Evolutionary conservation across 1,139 yeast genomes (phyloP), one percentile per base, ranked within the genome.

Genomic region (Saccharomyces uvarum): DNA sequence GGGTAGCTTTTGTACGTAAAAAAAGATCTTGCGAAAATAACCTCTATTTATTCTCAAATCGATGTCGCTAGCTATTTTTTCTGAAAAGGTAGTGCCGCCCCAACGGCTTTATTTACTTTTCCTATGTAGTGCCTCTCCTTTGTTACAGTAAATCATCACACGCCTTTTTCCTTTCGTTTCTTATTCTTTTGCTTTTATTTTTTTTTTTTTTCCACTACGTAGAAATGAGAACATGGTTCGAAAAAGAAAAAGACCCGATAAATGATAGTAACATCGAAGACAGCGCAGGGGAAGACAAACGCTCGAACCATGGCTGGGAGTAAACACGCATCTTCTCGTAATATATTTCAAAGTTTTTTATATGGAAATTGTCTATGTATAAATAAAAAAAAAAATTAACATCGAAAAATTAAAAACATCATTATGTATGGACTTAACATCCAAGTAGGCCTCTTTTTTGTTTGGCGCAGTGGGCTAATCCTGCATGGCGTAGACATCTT

Each of bases 401-500:
- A 38, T 38, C 44, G 9, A 38, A 16, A 38, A 16, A 14, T 16
- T 16, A 8, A 16, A 38, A 38, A 16, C 16, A 11, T 38, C 44
- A 16, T 38, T 38, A 33, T 14, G 16, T 13, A 14, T 33, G 41
- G 41, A 19, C 26, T 4, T 24, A 24, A 33, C 19, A 8, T 33
- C 21, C 19, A 16, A 38, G 24, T 16, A 38, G 19, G 19, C 13
- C 24, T 38, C 16, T 38, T 16, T 38, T 38, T 32, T 14, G n/a
- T n/a, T 32, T 13, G 21, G 44, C 24, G 4, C 24, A 38, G 11
- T 38, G 3, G 13, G 44, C 44, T 38, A 38, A 16, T 38, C 44
- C 44, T 38, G 24, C 44, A 38, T 38, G 13, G 44, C 13, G 46
- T 61, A 58, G 24, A 61, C 57, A 50, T 61, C 66, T 49, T 54